Evolutionary conservation across 1,284 basidiomycete species (phyloP).

Genomic region (Cutaneotrichosporon sp.): DNA sequence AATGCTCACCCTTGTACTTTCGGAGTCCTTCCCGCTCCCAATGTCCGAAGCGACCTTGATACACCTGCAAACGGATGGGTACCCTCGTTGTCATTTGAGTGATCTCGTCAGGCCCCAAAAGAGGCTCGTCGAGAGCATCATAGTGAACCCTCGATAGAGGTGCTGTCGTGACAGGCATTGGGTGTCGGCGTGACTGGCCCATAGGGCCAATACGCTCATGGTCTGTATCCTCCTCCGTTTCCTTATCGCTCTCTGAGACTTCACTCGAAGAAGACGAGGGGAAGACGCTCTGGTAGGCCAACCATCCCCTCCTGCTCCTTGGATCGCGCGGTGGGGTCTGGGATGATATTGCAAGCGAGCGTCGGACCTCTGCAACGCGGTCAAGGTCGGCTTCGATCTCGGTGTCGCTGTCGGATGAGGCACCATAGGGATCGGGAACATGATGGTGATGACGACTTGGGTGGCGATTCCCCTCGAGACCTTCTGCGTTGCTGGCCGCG

Average conservation of each 20-base stretch:
- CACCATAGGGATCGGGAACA: conserved; percentile 40
- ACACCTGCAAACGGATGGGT: conserved; percentile 43
- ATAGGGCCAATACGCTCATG: conserved; percentile 26
- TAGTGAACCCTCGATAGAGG: neutral
- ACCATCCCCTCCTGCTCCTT: conserved; percentile 42
- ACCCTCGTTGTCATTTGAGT: conserved; percentile 21
- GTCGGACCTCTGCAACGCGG: conserved; percentile 31
- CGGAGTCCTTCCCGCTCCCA: conserved; percentile 44
- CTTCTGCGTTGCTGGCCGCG: neutral
- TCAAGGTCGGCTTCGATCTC: conserved; percentile 34
- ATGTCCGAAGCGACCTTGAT: conserved; percentile 45
- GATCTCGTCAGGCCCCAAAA: conserved; percentile 35
- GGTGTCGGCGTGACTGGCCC: conserved; percentile 23
- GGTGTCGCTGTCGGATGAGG: conserved; percentile 34
- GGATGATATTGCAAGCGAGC: conserved; percentile 20
- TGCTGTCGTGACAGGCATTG: neutral
- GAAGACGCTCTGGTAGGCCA: conserved; percentile 48
- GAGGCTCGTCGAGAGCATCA: conserved; percentile 29
- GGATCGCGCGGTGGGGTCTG: neutral
- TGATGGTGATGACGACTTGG: neutral
- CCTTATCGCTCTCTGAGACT: conserved; percentile 35
- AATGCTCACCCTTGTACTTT: conserved; percentile 44
- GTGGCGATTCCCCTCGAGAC: too few relatives aligned
- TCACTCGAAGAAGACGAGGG: conserved; percentile 40
- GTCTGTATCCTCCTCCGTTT: conserved; percentile 33